Percentiles rank a stretch among this genome's conserved stretches.
Conservation (phyloP, 1,139 yeast species). For the Suhomyces coccinellae region DNA sequence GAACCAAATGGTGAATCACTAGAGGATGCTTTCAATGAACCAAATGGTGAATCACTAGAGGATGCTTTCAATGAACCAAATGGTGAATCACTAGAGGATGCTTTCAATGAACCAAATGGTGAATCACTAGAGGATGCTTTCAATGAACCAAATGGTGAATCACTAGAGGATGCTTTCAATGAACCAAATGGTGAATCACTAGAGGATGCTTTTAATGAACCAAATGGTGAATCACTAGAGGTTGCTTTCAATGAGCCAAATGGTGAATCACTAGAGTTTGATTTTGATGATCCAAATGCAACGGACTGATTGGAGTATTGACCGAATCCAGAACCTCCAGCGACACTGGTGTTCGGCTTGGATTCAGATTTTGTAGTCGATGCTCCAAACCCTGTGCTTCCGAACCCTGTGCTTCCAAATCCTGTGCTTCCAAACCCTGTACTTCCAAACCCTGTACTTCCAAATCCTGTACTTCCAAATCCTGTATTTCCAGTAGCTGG, state of each 20-base stretch:
- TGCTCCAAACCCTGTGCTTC: constrained; percentile 6
- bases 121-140: too few relatives aligned
- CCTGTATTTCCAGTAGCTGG: constrained; percentile 14
- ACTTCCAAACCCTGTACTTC: constrained; percentile 13
- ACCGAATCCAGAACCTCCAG: constrained; percentile 1
- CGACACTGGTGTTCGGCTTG: not conserved
- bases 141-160: not conserved
- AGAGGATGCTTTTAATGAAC: not conserved
- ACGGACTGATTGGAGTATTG: not conserved
- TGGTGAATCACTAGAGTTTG: not conserved
- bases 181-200: constrained; percentile 3
- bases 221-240: constrained; percentile 1
- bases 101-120: constrained; percentile 2
- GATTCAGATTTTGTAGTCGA: not conserved
- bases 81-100: not conserved
- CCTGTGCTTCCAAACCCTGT: constrained; percentile 13
- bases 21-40: not conserved
- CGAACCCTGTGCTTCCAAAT: not conserved
- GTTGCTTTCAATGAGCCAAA: not conserved
- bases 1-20: constrained; percentile 1
- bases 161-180: not conserved
- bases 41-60: constrained; percentile 1
- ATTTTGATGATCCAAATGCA: not conserved
- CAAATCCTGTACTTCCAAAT: constrained; percentile 11
- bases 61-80: not conserved